Percentiles rank a stretch among this genome's conserved stretches.
Conservation (phyloP, 2,329 filamentous ascomycete genomes). For the Pseudodiploospora longispora region DNA sequence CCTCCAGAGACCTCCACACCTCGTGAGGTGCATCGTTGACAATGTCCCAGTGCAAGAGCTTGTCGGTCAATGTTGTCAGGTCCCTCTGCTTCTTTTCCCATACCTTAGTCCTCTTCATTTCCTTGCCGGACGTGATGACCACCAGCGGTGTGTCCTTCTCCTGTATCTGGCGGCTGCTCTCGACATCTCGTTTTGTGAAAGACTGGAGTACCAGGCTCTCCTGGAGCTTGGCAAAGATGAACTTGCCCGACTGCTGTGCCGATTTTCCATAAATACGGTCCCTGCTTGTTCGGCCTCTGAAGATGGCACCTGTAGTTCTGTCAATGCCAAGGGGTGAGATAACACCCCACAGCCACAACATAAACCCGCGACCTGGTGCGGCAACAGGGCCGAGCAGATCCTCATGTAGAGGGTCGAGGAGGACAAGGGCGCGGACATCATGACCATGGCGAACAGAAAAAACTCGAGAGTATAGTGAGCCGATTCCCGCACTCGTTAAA, state of each 20-base stretch:
- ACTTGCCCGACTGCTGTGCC: constrained; percentile 72
- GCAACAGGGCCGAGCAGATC: constrained; percentile 66
- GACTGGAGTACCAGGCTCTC: constrained; percentile 83
- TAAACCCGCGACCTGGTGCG: constrained; percentile 63
- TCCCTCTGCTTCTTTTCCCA: constrained; percentile 87
- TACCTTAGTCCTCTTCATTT: constrained; percentile 54
- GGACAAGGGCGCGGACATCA: constrained; percentile 67
- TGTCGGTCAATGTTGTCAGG: constrained; percentile 69
- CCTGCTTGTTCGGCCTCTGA: constrained; percentile 69
- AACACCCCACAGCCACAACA: constrained; percentile 78
- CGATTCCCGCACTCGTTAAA: constrained; percentile 76
- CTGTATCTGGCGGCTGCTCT: constrained; percentile 72
- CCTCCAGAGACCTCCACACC: constrained; percentile 72
- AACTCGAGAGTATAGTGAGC: constrained; percentile 81
- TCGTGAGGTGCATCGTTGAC: constrained; percentile 78
- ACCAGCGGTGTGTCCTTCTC: constrained; percentile 65
- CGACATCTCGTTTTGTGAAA: constrained; percentile 75
- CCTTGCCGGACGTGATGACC: constrained; percentile 72
- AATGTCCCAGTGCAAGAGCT: constrained; percentile 76
- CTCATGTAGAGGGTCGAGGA: constrained; percentile 86
- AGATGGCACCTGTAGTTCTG: constrained; percentile 69
- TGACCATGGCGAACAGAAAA: constrained; percentile 77
- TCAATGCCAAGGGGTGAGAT: constrained; percentile 83
- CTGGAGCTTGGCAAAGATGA: constrained; percentile 84
- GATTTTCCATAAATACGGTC: constrained; percentile 79